Conservation (phyloP, 345 rosid genomes). For the Boechera stricta region DNA sequence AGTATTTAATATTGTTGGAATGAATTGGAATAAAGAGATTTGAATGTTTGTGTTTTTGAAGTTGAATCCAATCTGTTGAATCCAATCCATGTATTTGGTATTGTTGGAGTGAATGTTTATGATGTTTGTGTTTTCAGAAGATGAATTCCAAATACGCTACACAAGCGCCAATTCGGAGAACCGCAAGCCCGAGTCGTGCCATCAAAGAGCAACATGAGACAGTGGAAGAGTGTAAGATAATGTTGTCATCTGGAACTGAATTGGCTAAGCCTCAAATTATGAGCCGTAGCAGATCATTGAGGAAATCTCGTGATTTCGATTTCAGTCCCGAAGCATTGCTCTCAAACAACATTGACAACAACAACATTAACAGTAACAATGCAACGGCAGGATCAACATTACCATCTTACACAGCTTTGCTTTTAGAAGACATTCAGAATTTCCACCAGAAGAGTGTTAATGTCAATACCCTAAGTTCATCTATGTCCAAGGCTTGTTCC, state of each 20-base stretch:
- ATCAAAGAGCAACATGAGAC: slow-evolving; percentile 46
- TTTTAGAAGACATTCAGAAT: slow-evolving; percentile 91
- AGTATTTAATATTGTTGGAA: slow-evolving; percentile 1
- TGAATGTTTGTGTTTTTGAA: neutral
- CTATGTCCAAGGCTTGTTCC: slow-evolving; percentile 77
- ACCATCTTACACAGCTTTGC: slow-evolving; percentile 68
- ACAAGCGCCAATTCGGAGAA: slow-evolving; percentile 45
- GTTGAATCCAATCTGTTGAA: neutral
- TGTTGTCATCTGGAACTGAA: slow-evolving; percentile 44
- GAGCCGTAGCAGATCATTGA: slow-evolving; percentile 75
- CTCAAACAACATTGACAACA: slow-evolving; percentile 36
- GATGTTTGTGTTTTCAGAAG: slow-evolving; percentile 45
- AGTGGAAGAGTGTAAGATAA: slow-evolving; percentile 49
- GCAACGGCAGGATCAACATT: slow-evolving; percentile 41
- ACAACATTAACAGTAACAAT: slow-evolving; percentile 50
- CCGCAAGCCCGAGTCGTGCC: slow-evolving; percentile 38
- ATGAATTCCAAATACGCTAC: slow-evolving; percentile 34
- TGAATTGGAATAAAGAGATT: slow-evolving; percentile 5
- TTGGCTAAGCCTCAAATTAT: slow-evolving; percentile 54
- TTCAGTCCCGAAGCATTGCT: slow-evolving; percentile 60
- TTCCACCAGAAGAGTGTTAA: slow-evolving; percentile 72
- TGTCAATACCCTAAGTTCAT: slow-evolving; percentile 46
- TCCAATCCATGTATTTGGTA: neutral
- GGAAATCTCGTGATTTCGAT: slow-evolving; percentile 75
- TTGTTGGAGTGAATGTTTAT: slow-evolving; percentile 1